Evolutionary conservation across 495 filamentous ascomycete genomes (phyloP).

Genomic region (Talaromyces adpressus): DNA sequence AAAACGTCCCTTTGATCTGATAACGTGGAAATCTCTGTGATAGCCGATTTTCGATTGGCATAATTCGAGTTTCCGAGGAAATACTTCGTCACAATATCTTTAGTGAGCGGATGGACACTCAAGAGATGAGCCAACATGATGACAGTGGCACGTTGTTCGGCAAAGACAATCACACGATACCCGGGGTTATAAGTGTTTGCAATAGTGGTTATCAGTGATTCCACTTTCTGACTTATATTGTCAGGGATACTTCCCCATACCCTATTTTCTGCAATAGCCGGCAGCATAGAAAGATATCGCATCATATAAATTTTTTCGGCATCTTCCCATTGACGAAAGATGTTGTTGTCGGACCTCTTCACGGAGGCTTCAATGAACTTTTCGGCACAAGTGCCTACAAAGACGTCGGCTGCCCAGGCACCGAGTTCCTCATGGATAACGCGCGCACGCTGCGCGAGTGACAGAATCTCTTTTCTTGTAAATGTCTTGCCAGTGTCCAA

Average conservation of each 20-base stretch:
- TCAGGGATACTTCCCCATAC: not conserved
- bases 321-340: slow-evolving; percentile 7
- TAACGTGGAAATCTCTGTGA: slow-evolving; percentile 54
- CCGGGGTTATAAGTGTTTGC: slow-evolving; percentile 29
- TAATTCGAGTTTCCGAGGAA: slow-evolving; percentile 67
- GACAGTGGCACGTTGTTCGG: slow-evolving; percentile 62
- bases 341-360: slow-evolving; percentile 11
- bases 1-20: slow-evolving; percentile 55
- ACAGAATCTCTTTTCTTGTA: slow-evolving; percentile 55
- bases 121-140: slow-evolving; percentile 61
- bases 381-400: slow-evolving; percentile 50
- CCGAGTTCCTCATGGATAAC: slow-evolving; percentile 64
- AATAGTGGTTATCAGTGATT: slow-evolving; percentile 48
- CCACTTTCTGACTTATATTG: slow-evolving; percentile 46
- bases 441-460: slow-evolving; percentile 40
- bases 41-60: slow-evolving; percentile 35
- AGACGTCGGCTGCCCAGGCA: slow-evolving; percentile 65
- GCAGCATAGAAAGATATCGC: slow-evolving; percentile 39
- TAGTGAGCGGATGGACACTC: slow-evolving; percentile 50
- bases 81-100: slow-evolving; percentile 41
- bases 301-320: slow-evolving; percentile 56
- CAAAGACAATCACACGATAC: slow-evolving; percentile 74
- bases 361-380: slow-evolving; percentile 34
- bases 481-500: slow-evolving; percentile 51
- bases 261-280: slow-evolving; percentile 23